Percentiles rank a stretch among this genome's conserved stretches.
phyloP scores from a whole-genome alignment of 176 grass and related monocot species.

The Aegilops bicornis region DNA sequence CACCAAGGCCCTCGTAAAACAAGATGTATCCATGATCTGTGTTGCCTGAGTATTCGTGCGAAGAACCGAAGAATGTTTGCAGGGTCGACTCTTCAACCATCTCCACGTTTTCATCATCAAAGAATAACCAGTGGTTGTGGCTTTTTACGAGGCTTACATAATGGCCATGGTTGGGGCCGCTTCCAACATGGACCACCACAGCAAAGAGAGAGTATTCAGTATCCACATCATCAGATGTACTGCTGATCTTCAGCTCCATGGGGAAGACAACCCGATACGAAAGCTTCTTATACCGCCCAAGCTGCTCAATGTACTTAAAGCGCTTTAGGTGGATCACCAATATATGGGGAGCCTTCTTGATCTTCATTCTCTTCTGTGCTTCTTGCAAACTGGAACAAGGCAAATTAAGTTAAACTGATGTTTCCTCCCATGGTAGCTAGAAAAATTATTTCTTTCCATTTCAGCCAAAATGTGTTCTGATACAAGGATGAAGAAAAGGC shows the following conservation, averaged over 20 bases:
- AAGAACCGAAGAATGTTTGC: slow-evolving; percentile 89
- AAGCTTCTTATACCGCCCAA: slow-evolving; percentile 92
- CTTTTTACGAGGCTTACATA: slow-evolving; percentile 97
- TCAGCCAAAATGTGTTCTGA: slow-evolving; percentile 16
- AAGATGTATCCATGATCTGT: slow-evolving; percentile 99
- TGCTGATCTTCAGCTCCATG: slow-evolving; percentile 89
- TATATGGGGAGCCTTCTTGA: slow-evolving; percentile 92
- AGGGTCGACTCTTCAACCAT: slow-evolving; percentile 94
- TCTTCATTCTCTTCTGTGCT: slow-evolving; percentile 98
- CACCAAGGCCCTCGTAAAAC: slow-evolving; percentile 88
- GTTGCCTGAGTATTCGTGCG: slow-evolving; percentile 95
- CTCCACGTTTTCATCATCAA: slow-evolving; percentile 93
- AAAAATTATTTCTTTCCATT: neutral
- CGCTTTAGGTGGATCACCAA: slow-evolving; percentile 94
- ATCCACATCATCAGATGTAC: slow-evolving; percentile 77
- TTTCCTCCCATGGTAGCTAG: neutral
- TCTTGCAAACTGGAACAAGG: slow-evolving; percentile 82
- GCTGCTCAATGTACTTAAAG: slow-evolving; percentile 95
- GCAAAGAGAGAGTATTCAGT: slow-evolving; percentile 91
- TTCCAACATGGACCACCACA: slow-evolving; percentile 93
- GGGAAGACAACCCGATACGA: slow-evolving; percentile 97
- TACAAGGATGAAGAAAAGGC: neutral
- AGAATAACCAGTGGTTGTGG: slow-evolving; percentile 96
- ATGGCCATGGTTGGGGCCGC: slow-evolving; percentile 96
- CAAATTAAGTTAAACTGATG: slow-evolving; percentile 23